Conservation (phyloP, 2,329 filamentous ascomycete genomes). For the Verticillium zaregamsianum region DNA sequence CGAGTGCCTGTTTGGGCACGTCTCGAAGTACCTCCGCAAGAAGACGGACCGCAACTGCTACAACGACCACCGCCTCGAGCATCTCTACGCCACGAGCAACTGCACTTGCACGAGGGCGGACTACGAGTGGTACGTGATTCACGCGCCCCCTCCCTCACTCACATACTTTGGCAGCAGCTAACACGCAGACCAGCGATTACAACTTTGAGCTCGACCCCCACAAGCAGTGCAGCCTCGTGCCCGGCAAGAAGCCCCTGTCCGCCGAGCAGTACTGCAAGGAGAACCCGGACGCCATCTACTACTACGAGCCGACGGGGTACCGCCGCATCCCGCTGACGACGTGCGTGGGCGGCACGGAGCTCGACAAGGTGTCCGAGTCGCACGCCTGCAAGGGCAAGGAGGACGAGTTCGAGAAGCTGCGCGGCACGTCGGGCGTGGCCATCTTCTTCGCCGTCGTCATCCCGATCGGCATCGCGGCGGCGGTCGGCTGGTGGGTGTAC, state of each 20-base stretch:
- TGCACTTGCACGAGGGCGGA: slow-evolving; percentile 82
- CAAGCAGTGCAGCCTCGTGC: slow-evolving; percentile 72
- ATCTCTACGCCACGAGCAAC: slow-evolving; percentile 69
- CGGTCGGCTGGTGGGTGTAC: slow-evolving; percentile 80
- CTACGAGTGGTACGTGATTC: slow-evolving; percentile 76
- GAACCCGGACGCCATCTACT: slow-evolving; percentile 69
- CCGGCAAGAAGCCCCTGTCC: slow-evolving; percentile 60
- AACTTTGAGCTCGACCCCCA: slow-evolving; percentile 82
- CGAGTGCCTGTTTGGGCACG: slow-evolving; percentile 89
- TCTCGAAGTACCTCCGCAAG: slow-evolving; percentile 87
- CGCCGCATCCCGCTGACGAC: slow-evolving; percentile 86
- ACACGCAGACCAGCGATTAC: slow-evolving; percentile 62
- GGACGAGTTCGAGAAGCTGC: slow-evolving; percentile 71
- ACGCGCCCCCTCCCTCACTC: neutral
- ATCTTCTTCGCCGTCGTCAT: slow-evolving; percentile 84
- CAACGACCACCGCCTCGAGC: slow-evolving; percentile 69
- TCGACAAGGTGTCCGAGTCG: slow-evolving; percentile 61
- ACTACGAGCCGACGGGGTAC: slow-evolving; percentile 82
- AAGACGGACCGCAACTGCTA: slow-evolving; percentile 74
- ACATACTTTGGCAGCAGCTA: neutral
- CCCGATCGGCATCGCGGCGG: slow-evolving; percentile 67
- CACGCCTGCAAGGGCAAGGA: slow-evolving; percentile 74
- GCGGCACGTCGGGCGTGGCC: slow-evolving; percentile 64
- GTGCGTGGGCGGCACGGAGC: slow-evolving; percentile 69
- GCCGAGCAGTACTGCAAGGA: slow-evolving; percentile 47